A percentile compares a stretch with the other conserved stretches of the same genome.
Evolutionary conservation across 176 grass and related monocot genomes (phyloP).

Genomic region (Echinochloa phyllopogon): DNA sequence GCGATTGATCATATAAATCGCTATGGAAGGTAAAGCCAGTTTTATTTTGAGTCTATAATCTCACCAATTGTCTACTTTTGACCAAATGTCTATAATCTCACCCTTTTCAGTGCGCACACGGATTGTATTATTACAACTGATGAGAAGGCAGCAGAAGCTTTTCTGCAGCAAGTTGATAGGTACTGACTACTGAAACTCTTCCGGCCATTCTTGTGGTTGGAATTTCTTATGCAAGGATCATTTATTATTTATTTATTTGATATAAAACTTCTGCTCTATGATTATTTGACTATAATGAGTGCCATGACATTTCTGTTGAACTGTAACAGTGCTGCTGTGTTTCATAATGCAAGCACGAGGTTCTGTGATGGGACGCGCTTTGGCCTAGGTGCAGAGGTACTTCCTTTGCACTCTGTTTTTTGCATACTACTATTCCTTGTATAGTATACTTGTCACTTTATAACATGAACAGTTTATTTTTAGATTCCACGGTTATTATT

Average conservation of each 20-base stretch:
- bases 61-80: neutral
- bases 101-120: slow-evolving; percentile 79
- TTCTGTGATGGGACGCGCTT: slow-evolving; percentile 98
- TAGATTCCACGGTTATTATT: neutral
- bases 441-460: neutral
- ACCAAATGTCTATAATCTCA: slow-evolving; percentile 13
- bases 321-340: slow-evolving; percentile 81
- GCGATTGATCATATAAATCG: slow-evolving; percentile 92
- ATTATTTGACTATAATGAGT: slow-evolving; percentile 5
- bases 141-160: slow-evolving; percentile 64
- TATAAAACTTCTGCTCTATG: neutral
- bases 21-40: slow-evolving; percentile 75
- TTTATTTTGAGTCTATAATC: neutral
- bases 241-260: slow-evolving; percentile 3
- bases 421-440: neutral
- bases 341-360: slow-evolving; percentile 96
- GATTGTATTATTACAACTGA: slow-evolving; percentile 91
- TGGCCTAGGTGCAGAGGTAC: slow-evolving; percentile 94
- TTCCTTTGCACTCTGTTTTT: neutral
- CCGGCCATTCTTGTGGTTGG: neutral
- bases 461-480: neutral
- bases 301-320: slow-evolving; percentile 28
- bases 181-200: slow-evolving; percentile 54
- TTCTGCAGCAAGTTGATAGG: slow-evolving; percentile 96
- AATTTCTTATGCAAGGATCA: neutral